phyloP scores from a whole-genome alignment of 371 early-diverging fungal species.

The Mortierella sp. region DNA sequence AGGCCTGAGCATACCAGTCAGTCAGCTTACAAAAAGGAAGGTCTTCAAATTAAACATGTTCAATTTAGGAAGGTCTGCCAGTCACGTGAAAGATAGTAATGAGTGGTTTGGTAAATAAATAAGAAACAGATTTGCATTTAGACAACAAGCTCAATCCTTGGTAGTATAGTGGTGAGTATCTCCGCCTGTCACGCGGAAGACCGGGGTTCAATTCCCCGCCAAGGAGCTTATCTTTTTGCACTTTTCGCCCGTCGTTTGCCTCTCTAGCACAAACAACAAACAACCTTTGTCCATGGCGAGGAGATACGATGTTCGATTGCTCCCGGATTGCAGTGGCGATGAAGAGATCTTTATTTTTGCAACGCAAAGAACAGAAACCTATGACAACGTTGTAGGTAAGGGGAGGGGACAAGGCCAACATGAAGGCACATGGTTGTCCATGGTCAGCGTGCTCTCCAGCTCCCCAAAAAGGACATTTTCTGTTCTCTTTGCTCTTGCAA shows the following conservation, averaged over 20 bases:
- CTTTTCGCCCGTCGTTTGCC: background rate
- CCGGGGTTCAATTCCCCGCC: conserved; percentile 15
- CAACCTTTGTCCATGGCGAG: no score
- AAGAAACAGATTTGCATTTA: background rate
- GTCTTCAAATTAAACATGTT: no score
- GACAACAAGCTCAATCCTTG: conserved; percentile 10
- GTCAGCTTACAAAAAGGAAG: no score
- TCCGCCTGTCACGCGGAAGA: conserved; percentile 20
- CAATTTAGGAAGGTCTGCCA: no score
- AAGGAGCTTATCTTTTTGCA: conserved; percentile 12
- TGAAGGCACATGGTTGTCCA: background rate
- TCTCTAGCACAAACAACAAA: background rate
- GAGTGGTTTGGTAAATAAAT: background rate
- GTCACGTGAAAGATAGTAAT: no score
- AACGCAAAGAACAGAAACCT: no score
- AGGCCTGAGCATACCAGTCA: no score
- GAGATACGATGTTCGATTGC: background rate
- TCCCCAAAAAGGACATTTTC: background rate
- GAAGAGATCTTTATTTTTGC: no score
- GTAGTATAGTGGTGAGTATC: conserved; percentile 28
- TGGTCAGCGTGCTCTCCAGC: background rate
- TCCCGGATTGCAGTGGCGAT: no score
- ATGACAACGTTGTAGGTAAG: background rate
- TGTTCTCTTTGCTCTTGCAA: background rate
- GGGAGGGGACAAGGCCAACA: no score